A percentile compares a stretch with the other conserved stretches of the same genome.
Conservation (phyloP, 805 yeast genomes). For the Candida schatavii region DNA sequence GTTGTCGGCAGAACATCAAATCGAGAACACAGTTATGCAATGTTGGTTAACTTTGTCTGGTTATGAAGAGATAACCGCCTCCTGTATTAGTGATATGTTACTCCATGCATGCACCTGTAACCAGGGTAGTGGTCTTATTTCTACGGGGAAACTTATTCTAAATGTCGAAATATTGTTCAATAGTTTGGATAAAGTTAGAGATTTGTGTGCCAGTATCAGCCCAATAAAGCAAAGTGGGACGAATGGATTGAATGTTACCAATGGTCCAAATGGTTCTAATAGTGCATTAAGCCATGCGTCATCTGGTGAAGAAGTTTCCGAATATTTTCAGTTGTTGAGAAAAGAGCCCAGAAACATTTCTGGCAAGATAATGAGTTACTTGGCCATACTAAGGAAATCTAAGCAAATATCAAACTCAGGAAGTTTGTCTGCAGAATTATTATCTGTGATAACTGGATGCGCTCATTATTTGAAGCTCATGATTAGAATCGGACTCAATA, state of each 20-base stretch:
- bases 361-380: constrained; percentile 84
- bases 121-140: constrained; percentile 60
- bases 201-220: constrained; percentile 14
- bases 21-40: constrained; percentile 55
- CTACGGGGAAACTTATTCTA: constrained; percentile 69
- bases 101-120: constrained; percentile 76
- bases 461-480: constrained; percentile 90
- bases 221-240: background rate
- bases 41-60: constrained; percentile 88
- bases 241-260: background rate
- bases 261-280: background rate
- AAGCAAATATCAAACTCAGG: constrained; percentile 35
- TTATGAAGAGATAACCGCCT: constrained; percentile 87
- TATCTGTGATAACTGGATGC: constrained; percentile 81
- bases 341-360: constrained; percentile 83
- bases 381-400: constrained; percentile 75
- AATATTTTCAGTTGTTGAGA: constrained; percentile 36
- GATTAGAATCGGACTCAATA: constrained; percentile 74
- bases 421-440: constrained; percentile 58
- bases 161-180: constrained; percentile 74
- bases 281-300: background rate
- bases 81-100: constrained; percentile 88
- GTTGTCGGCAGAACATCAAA: constrained; percentile 56
- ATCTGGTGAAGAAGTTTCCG: constrained; percentile 5
- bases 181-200: constrained; percentile 58